These are phyloP conservation scores for Podospora didyma DNA, from an alignment of 495 filamentous ascomycete species.

Conservation along the genomic window DNA sequence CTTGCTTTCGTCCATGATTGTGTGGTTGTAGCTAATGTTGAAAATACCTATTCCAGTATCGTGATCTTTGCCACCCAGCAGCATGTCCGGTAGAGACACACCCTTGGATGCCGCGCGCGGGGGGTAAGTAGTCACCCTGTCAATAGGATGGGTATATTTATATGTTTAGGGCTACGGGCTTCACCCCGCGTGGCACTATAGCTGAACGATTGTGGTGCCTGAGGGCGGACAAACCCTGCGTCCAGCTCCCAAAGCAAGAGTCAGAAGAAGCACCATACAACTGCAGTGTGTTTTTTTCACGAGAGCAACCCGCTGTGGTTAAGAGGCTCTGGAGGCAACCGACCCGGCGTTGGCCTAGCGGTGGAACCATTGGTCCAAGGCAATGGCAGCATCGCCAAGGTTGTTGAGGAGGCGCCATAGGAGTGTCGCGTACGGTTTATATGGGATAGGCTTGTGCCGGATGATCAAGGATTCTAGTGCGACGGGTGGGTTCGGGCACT, in stretches of 20 bases:
- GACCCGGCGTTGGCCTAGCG: not conserved
- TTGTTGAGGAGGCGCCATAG: not conserved
- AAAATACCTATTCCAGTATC: not conserved
- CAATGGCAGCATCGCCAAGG: not conserved
- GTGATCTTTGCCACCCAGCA: constrained; percentile 1
- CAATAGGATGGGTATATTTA: not conserved
- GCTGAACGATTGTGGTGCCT: not conserved
- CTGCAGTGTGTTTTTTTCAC: not conserved
- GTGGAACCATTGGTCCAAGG: not conserved
- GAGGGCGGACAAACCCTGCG: not conserved
- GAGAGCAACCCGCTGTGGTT: not conserved
- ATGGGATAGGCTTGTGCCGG: constrained; percentile 4
- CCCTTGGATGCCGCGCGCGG: not conserved
- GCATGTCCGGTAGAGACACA: not conserved
- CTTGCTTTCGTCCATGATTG: not conserved
- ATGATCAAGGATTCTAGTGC: constrained; percentile 11
- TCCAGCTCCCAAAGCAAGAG: not conserved
- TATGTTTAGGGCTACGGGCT: not conserved
- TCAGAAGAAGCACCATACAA: not conserved
- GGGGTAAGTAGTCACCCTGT: not conserved
- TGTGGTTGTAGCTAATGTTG: not conserved
- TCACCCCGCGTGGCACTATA: not conserved
- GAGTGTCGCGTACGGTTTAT: not conserved
- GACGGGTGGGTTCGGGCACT: constrained; percentile 6
- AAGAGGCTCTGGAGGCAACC: not conserved